Evolutionary conservation across 768 basidiomycete species (phyloP), one percentile per base, ranked within the genome.

Genomic region (Suillus weaverae): DNA sequence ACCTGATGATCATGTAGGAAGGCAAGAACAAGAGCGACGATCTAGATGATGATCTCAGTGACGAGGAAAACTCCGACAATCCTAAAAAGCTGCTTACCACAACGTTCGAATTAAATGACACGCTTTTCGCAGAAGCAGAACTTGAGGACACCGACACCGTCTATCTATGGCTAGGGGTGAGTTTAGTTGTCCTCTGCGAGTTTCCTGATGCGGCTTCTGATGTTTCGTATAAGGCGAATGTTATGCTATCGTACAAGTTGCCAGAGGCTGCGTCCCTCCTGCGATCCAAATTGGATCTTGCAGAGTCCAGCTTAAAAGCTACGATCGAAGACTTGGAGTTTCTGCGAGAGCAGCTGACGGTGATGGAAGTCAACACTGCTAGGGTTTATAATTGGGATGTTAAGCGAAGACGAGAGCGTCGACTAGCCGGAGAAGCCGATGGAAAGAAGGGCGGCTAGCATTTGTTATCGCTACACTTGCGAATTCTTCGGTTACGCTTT

Each of bases 311-410:
- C 63, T 78, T 97, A 60, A 72, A 80, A 33, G 88, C 89, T 72
- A 87, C 90, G 0, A 81, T 89, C 50, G 94, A 96, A 70, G 97
- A 99, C 74, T 81, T 97, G 26, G 95, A 95, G 73, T 99, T 93
- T 74, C 77, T 99, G 65, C 82, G 94, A 60, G 97, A 99, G 73
- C 97, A 99, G 76, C 83, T 95, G 61, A 99, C 97, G 5, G 86
- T 97, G 11, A 97, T 98, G 92, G 96, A 99, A 73, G 88, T 89
- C 44, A 99, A 99, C 73, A 95, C 93, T 14, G 97, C 97, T 6
- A 83, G 97, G 43, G 90, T 97, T 61, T 98, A 97, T 74, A 99
- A 99, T 73, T 96, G 92, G 91, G 95, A 97, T 73, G 94, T 97
- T 35, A 94, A 93, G 74, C 79, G 89, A 68, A 81, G 94, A 74